Percentiles rank a stretch among this genome's conserved stretches.
Evolutionary conservation across 2,329 filamentous ascomycete genomes (phyloP).

Genomic region (Phialemoniopsis sp.): DNA sequence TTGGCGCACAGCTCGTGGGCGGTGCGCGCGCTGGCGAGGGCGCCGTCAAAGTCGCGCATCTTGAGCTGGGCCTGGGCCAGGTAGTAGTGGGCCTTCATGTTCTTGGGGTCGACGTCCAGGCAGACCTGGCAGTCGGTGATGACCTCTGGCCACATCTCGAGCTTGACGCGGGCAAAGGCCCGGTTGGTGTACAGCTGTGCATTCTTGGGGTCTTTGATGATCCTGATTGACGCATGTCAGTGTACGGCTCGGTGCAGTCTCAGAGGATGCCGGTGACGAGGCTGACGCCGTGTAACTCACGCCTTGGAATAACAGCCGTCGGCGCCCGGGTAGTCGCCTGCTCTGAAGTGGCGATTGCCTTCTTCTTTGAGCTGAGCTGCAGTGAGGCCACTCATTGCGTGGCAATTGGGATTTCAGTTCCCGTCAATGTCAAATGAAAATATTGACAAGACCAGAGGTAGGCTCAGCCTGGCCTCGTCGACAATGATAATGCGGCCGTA

Average conservation of each 20-base stretch:
- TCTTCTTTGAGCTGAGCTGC: conserved; percentile 45
- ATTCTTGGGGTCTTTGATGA: conserved; percentile 74
- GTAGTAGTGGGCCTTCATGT: conserved; percentile 81
- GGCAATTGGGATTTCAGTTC: too few species aligned
- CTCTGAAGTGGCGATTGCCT: conserved; percentile 62
- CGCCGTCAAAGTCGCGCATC: conserved; percentile 67
- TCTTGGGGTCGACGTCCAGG: conserved; percentile 60
- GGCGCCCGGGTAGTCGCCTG: conserved; percentile 60
- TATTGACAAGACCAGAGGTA: too few species aligned
- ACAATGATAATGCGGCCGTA: too few species aligned
- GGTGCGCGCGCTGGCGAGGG: conserved; percentile 62
- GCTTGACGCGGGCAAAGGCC: conserved; percentile 74
- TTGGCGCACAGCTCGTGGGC: conserved; percentile 68
- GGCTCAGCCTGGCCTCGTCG: too few species aligned
- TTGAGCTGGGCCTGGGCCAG: conserved; percentile 80
- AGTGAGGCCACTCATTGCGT: conserved; percentile 32
- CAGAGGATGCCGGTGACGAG: background rate
- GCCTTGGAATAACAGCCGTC: conserved; percentile 71
- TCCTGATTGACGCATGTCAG: too few species aligned
- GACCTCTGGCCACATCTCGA: conserved; percentile 68
- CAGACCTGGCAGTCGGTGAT: conserved; percentile 74
- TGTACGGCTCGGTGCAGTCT: too few species aligned
- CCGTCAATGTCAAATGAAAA: too few species aligned
- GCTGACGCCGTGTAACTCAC: conserved; percentile 30
- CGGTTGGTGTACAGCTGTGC: conserved; percentile 85